Evolutionary conservation across 371 early-diverging fungal genomes (phyloP), one percentile per base, ranked within the genome.

Genomic region (Nematocida ironsii): DNA sequence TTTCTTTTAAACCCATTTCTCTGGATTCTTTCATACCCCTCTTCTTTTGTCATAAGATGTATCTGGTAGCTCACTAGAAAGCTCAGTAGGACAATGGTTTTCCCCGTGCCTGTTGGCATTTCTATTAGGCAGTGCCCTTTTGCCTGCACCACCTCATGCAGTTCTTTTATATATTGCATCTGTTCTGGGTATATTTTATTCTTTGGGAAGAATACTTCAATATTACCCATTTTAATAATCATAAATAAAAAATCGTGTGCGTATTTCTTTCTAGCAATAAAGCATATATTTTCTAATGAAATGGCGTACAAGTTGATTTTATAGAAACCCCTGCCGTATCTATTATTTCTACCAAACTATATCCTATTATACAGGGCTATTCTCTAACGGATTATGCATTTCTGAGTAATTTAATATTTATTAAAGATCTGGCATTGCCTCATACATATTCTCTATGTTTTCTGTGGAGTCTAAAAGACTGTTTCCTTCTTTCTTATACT

Each of bases 51-150:
- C 80, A 78, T 81, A 57, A 82, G 71, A 66, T 86, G 72, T 2
- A 86, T 39, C 40, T 80, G 72, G 88, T 97, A 98, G 25, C 97
- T 91, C n/a, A 99, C 90, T 84, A 95, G 94, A 4, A 96, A 89
- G 33, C 97, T 94, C 3, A 99, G 88, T 16, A 99, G 89, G 16
- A 96, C 92, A 9, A 97, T 90, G 0, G 99, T 99, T 88, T 99
- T 99, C 16, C 99, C 99, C 0, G 98, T 97, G 55, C 99, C 98
- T 18, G 97, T 97, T 66, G 98, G 98, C 96, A 98, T 98, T 89
- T 99, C 98, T 18, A 99, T 89, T 62, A 97, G 89, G 82, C 93
- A 92, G 83, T 95, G 94, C 45, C 97, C 95, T 91, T 93, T 58
- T 27, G 91, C 92, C 87, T 96, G 95, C 57, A 98, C 88, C 9